phyloP scores from a whole-genome alignment of 1,284 basidiomycete genomes.

The Tetrapyrgos nigripes region DNA sequence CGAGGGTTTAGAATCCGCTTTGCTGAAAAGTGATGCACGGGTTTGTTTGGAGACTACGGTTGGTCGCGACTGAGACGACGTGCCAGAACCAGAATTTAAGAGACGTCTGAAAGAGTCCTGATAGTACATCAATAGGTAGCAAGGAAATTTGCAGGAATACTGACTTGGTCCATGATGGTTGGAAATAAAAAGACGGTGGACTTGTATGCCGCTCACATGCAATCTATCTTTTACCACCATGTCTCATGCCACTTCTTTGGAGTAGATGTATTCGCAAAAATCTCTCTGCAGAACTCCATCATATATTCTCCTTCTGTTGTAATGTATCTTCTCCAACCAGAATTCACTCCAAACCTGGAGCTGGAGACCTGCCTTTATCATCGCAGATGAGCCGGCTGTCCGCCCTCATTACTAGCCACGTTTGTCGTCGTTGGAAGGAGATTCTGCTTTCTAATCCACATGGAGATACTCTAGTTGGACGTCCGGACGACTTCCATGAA shows the following conservation, averaged over 20 bases:
- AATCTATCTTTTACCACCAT: not conserved
- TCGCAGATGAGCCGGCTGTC: no score
- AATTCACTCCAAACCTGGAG: no score
- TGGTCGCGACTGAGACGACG: conserved; percentile 5
- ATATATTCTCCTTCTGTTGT: no score
- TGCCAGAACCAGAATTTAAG: conserved; percentile 5
- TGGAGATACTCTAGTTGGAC: no score
- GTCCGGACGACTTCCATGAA: no score
- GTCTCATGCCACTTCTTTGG: not conserved
- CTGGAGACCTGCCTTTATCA: no score
- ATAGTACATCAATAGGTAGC: conserved; percentile 5
- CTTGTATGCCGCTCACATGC: not conserved
- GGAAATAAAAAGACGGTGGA: not conserved
- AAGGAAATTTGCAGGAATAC: not conserved
- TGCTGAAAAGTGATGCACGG: conserved; percentile 12
- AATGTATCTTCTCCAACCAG: no score
- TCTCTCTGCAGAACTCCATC: no score
- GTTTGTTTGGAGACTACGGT: not conserved
- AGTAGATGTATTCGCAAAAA: conserved; percentile 4
- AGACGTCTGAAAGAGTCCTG: conserved; percentile 18
- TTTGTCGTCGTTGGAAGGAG: no score
- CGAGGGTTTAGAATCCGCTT: conserved; percentile 7
- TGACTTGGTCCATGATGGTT: conserved; percentile 15
- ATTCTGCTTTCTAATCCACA: no score
- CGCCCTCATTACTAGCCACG: no score